Evolutionary conservation across 306 rosid species (phyloP), one percentile per base, ranked within the genome.

Genomic region (Comarum palustre): DNA sequence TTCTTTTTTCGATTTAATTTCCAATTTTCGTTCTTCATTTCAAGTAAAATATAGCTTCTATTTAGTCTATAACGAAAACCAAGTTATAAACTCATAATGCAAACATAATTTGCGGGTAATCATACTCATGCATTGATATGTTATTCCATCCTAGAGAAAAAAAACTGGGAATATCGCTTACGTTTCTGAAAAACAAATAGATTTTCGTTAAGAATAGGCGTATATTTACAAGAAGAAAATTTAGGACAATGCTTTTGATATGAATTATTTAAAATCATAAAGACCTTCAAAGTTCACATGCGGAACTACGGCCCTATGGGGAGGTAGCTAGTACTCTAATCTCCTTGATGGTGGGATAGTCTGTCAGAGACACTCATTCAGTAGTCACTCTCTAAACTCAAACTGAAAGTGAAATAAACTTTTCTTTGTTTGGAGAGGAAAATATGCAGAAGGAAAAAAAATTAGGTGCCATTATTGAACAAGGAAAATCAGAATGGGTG

Each of bases 261-360:
- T 17, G 42, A 68, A 19, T 46, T 46, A 46, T 51, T 7, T 51
- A 27, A 27, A 67, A 8, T 6, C 57, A 2, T 16, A n/a, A 9
- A 68, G 16, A 51, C 4, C 41, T 17, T 12, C 20, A 27, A 52
- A n/a, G 20, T n/a, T 46, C 42, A 69, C 74, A 69, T n/a, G 48
- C 47, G 3, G 15, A 31, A 19, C 34, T 61, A 16, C 24, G 13
- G 66, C 14, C 2, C 5, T 31, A 0, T 1, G 6, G 36, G n/a
- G 20, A 20, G 22, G 27, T n/a, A n/a, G n/a, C n/a, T 43, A 14
- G 51, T 43, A 24, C 20, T 25, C 43, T 39, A 39, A 39, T 39
- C 55, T 66, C 52, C 71, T 15, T 25, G 71, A 66, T 66, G 38
- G 55, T 66, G 71, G 71, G 55, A 66, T 66, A 24, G 11, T 25